Base-by-base conservation (phyloP, 2,329 filamentous ascomycete species). In the Immersiporthe knoxdaviesiana region DNA sequence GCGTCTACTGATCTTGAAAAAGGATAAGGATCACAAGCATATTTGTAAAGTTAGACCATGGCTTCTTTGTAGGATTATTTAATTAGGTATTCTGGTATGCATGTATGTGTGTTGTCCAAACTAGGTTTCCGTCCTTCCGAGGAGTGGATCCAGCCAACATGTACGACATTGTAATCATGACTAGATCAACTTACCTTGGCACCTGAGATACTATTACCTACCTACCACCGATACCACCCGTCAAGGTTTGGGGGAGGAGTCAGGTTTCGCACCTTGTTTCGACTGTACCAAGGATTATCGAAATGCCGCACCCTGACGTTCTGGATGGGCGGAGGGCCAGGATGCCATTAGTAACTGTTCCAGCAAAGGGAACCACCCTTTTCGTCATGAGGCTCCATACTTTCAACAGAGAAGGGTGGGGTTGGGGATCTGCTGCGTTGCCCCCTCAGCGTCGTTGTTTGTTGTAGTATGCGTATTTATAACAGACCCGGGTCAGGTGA, bases 301-400 rank as follows among this genome's bases (percentile, higher is more conserved):
- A 59, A 24, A 37, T 59, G 56, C 56, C 30, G 56, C 32, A 14
- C 21, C 52, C 14, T n/a, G 14, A 30, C 12, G 52, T 12, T 56
- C 52, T 30, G 16, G 52, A 32, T 16, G 52, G 27, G 52, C n/a
- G 52, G 35, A 4, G 52, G 14, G 24, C 56, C 32, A 37, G 56
- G 32, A 37, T 59, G 56, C 32, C 32, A 35, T 59, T 37, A 37
- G 56, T 59, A 59, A 59, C 7, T 30, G 21, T n/a, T n/a, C 37
- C 18, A 35, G 56, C 56, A 11, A 24, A 59, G 56, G 11, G 32
- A 21, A 2, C 30, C 56, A 21, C 30, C 56, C 18, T 35, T 59
- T 59, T 59, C 56, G 56, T 59, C 56, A 59, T 59, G 30, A 35
- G 56, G 56, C 56, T 59, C 56, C 56, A 37, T 35, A 59, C 37